A percentile compares a stretch with the other conserved stretches of the same genome.
These are phyloP conservation scores for Candida alai DNA, from an alignment of 805 yeast genomes.

Conservation along the genomic window DNA sequence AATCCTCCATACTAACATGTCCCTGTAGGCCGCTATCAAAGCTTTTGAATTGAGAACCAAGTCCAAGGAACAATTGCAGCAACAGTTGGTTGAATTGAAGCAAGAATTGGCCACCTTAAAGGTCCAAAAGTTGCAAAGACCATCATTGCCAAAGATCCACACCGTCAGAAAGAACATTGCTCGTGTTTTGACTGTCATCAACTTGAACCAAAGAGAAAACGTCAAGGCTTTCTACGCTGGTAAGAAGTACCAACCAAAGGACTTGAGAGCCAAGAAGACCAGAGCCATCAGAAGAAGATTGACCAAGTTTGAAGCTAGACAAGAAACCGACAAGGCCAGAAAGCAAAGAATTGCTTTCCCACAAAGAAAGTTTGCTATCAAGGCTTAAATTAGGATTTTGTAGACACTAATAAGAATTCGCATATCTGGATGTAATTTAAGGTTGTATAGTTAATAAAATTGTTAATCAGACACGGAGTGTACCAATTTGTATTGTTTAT, in stretches of 20 bases:
- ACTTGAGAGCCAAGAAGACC: conserved; percentile 98
- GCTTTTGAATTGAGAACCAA: conserved; percentile 95
- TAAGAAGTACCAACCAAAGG: conserved; percentile 96
- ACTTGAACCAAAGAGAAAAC: conserved; percentile 92
- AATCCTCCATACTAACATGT: conserved; percentile 8
- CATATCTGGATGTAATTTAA: conserved; percentile 2
- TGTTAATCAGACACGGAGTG: too few species aligned
- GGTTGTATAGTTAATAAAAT: conserved; percentile 6
- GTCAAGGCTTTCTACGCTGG: conserved; percentile 94
- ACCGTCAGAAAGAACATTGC: conserved; percentile 98
- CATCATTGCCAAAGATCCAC: conserved; percentile 93
- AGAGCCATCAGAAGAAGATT: conserved; percentile 98
- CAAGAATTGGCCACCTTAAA: conserved; percentile 93
- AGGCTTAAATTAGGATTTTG: conserved; percentile 62
- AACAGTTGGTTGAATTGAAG: conserved; percentile 92
- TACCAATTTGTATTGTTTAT: too few species aligned
- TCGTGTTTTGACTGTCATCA: conserved; percentile 94
- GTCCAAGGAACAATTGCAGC: conserved; percentile 94
- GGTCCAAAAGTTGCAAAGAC: conserved; percentile 91
- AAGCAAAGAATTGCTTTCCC: conserved; percentile 96
- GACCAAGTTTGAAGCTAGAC: conserved; percentile 79
- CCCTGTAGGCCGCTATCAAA: conserved; percentile 75
- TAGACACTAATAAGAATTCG: conserved; percentile 4
- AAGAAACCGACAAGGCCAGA: conserved; percentile 81
- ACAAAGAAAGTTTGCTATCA: conserved; percentile 96